These are phyloP conservation scores for Rhizopogon vesiculosus DNA, from an alignment of 768 basidiomycete species.

Conservation along the genomic window DNA sequence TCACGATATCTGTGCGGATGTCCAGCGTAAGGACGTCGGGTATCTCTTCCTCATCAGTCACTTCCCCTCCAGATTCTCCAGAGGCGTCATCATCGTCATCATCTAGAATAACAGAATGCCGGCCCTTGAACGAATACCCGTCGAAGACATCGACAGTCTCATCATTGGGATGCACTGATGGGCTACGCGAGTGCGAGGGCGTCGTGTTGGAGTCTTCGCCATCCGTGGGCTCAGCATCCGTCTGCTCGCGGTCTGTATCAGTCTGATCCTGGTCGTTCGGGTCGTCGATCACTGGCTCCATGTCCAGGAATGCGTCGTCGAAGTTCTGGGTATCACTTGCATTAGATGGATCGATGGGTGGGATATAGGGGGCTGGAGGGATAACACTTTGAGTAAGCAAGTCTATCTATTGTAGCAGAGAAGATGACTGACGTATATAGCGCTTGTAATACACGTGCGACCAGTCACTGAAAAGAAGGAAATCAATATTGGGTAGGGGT, in stretches of 20 bases:
- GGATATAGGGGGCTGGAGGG: constrained; percentile 80
- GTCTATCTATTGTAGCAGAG: constrained; percentile 1
- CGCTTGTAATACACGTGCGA: constrained; percentile 91
- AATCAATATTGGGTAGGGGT: constrained; percentile 10
- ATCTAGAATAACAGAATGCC: constrained; percentile 73
- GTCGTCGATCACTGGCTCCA: constrained; percentile 89
- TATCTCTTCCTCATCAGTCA: constrained; percentile 35
- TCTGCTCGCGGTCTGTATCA: constrained; percentile 64
- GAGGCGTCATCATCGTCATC: constrained; percentile 52
- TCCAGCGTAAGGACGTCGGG: constrained; percentile 11
- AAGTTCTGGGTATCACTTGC: constrained; percentile 98
- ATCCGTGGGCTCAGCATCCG: constrained; percentile 68
- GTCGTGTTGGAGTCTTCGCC: constrained; percentile 76
- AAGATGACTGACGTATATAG: constrained; percentile 73
- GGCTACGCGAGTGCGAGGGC: constrained; percentile 75
- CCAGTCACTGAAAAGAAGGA: constrained; percentile 65
- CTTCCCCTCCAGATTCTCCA: constrained; percentile 29
- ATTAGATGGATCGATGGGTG: constrained; percentile 85
- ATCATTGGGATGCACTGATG: constrained; percentile 55
- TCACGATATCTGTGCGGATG: constrained; percentile 6
- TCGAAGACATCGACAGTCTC: constrained; percentile 79
- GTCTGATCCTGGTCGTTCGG: constrained; percentile 54
- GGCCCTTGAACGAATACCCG: constrained; percentile 90
- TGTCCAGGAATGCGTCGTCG: constrained; percentile 93
- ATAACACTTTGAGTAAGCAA: constrained; percentile 8